Evolutionary conservation across 1,284 basidiomycete species (phyloP), one percentile per base, ranked within the genome.

Genomic region (Boletus sp.): DNA sequence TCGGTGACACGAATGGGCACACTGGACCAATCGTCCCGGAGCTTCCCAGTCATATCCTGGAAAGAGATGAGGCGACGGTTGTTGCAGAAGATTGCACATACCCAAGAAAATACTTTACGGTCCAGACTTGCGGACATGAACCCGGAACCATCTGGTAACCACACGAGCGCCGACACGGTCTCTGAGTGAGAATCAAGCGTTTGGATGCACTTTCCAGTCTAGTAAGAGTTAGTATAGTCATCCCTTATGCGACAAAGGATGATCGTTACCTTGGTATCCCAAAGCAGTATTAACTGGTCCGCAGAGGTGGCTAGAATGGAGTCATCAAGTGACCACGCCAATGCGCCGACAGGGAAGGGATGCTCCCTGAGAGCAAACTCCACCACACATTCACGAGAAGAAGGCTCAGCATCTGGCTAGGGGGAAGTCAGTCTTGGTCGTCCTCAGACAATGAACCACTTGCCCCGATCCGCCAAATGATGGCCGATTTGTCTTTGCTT

Each of bases 111-210:
- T 59, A 99, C 88, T 75, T 88, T 90, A 65, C 89, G 87, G 75
- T 99, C 97, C 77, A 97, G 82, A 46, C 91, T 92, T 50, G 91
- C 91, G 7, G 94, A 97, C 63, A 98, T 85, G 74, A 98, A 98
- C 16, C 93, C 92, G 21, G 87, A 87, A 35, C 91, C 91, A 73
- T 97, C 90, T 13, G 94, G 91, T 51, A 96, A 78, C 94, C 95
- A 98, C 46, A 87, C 83, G 47, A 97, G 82, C 0, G 94, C 87
- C 27, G 92, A 93, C 51, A 99, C 93, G 8, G 89, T 90, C 65
- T 98, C 95, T 49, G 79, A 80, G 75, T 98, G 96, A 44, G 81
- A 81, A 7, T 86, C 83, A 47, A 95, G 80, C 1, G 83, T 83
- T 50, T 85, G 81, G 44, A 89, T 78, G 69, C 85, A 86, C 51